Evolutionary conservation across 345 rosid species (phyloP).

Genomic region (Salix exigua): DNA sequence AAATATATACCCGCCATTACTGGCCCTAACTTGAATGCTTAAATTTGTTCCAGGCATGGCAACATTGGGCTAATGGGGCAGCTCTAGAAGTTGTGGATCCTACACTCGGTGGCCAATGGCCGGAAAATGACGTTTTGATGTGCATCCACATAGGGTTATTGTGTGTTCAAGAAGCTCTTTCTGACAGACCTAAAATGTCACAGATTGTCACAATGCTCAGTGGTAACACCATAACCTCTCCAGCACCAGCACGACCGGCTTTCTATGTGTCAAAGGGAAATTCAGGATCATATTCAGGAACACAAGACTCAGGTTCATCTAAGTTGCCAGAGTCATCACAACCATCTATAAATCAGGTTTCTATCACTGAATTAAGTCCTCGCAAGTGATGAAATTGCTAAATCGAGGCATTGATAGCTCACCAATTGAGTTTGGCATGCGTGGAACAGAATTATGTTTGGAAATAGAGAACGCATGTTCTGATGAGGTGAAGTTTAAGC

Average conservation of each 20-base stretch:
- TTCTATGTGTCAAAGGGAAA: neutral
- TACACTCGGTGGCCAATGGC: constrained; percentile 5
- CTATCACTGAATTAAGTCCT: constrained; percentile 4
- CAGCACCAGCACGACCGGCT: constrained; percentile 4
- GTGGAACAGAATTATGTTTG: neutral
- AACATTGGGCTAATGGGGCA: constrained; percentile 22
- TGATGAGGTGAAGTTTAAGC: neutral
- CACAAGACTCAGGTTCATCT: neutral
- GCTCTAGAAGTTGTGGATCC: constrained; percentile 18
- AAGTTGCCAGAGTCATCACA: neutral
- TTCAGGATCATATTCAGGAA: neutral
- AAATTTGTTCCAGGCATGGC: constrained; percentile 25
- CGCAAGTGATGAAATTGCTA: neutral
- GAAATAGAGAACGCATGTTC: neutral
- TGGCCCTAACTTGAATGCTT: neutral
- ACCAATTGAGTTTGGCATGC: neutral
- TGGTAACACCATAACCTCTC: constrained; percentile 1
- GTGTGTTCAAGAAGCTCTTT: constrained; percentile 29
- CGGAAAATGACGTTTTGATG: constrained; percentile 19
- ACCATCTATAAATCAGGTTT: neutral
- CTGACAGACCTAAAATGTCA: constrained; percentile 12
- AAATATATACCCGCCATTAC: too few relatives aligned
- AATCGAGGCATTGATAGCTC: neutral
- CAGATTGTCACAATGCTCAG: constrained; percentile 5
- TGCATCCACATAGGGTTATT: constrained; percentile 35